Evolutionary conservation across 176 grass and related monocot genomes (phyloP).

Genomic region (Poa annua): DNA sequence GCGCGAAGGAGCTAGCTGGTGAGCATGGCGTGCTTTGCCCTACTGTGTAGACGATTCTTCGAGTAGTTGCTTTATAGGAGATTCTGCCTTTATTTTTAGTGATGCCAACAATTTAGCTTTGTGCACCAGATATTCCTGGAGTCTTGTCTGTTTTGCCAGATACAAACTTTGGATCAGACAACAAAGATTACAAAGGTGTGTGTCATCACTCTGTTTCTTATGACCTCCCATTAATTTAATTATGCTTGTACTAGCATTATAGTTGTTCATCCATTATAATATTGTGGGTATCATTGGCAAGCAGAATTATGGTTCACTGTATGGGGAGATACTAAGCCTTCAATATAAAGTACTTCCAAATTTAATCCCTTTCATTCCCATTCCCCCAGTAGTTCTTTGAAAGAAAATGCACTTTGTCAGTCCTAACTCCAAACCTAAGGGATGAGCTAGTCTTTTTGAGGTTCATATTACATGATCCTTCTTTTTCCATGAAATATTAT

Average conservation of each 20-base stretch:
- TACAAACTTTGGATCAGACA: slow-evolving; percentile 61
- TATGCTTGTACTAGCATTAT: background rate
- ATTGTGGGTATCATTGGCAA: background rate
- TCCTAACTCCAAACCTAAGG: background rate
- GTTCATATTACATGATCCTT: background rate
- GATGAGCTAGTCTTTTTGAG: background rate
- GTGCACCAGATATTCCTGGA: slow-evolving; percentile 62
- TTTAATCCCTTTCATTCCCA: background rate
- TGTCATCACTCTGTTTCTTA: slow-evolving; percentile 28
- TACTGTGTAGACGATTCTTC: background rate
- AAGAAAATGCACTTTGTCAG: background rate
- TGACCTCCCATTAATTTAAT: slow-evolving; percentile 30
- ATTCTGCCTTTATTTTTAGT: background rate
- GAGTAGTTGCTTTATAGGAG: background rate
- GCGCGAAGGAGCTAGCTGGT: slow-evolving; percentile 71
- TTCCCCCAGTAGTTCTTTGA: background rate
- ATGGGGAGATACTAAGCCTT: too few species aligned
- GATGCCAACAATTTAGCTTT: slow-evolving; percentile 32
- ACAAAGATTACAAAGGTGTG: slow-evolving; percentile 72
- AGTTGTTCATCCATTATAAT: background rate
- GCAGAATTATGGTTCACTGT: slow-evolving; percentile 14
- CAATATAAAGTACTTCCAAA: background rate
- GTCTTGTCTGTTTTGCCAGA: slow-evolving; percentile 76
- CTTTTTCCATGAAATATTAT: too few species aligned
- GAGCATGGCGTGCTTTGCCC: slow-evolving; percentile 22